Evolutionary conservation across 352 stramenopile species (phyloP).

Genomic region (Paralagenidium karlingii): DNA sequence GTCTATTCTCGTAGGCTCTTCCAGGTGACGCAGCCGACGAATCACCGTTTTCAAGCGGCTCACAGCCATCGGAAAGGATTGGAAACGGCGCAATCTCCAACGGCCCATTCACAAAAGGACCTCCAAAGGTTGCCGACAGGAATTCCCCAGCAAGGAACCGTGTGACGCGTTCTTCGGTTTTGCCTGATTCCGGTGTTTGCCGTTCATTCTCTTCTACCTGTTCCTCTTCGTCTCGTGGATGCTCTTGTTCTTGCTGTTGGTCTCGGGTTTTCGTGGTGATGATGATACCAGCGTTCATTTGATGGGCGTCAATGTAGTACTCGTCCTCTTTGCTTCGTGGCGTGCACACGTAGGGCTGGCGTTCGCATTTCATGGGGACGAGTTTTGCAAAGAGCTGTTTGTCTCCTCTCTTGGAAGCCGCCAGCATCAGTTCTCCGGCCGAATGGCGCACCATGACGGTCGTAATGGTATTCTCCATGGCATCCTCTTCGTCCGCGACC

Average conservation of each 20-base stretch:
- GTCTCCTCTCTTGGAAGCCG: conserved; percentile 7
- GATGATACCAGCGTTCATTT: conserved; percentile 22
- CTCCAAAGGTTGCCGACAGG: conserved; percentile 32
- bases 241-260: too few species aligned
- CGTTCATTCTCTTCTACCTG: too few species aligned
- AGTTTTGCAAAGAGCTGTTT: conserved; percentile 34
- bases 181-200: too few species aligned
- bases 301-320: conserved; percentile 20
- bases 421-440: conserved; percentile 27
- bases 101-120: conserved; percentile 13
- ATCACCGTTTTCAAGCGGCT: conserved; percentile 5
- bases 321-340: conserved; percentile 11
- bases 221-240: too few species aligned
- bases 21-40: conserved; percentile 2
- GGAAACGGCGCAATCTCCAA: conserved; percentile 11
- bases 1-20: conserved; percentile 8
- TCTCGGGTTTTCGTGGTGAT: too few species aligned
- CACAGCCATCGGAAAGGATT: conserved; percentile 14
- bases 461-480: conserved; percentile 35
- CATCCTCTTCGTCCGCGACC: conserved; percentile 18
- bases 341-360: conserved; percentile 28
- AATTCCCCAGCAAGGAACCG: conserved; percentile 49
- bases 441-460: conserved; percentile 48
- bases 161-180: conserved; percentile 3
- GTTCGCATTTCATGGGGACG: conserved; percentile 40